Base-by-base conservation (phyloP, 129 eudicot genomes). In the Flaveria trinervia region DNA sequence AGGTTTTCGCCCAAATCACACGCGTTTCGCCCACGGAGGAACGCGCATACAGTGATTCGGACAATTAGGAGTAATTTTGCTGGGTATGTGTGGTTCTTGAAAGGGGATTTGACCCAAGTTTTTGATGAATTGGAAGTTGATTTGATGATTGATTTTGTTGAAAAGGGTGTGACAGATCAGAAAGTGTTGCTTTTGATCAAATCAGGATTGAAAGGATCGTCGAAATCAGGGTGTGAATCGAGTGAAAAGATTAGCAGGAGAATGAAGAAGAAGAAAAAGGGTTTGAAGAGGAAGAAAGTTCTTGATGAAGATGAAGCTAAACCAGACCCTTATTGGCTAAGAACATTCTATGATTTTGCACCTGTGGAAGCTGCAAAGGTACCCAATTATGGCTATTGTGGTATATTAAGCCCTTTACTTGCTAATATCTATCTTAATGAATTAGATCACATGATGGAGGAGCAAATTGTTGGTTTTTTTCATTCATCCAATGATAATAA, bases 241-340 rank as follows among this genome's bases (percentile, higher is more conserved):
- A 56, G 9, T 41, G 76, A 78, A 78, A 79, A 75, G 28, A 7
- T 30, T 0, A 52, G 68, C 75, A 83, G 76, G 77, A 83, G 68
- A 76, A 82, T 78, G 55, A 87, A 71, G 71, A 86, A 75, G 76
- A 90, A 75, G 76, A 90, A 85, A 66, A 90, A 81, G 82, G 86
- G 83, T 50, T 73, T 72, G 55, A 89, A 86, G 36, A 83, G 86
- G 74, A 94, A 86, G 74, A 87, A 85, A 68, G 83, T 87, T 76
- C 78, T 91, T 55, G 86, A 91, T 39, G 96, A 87, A 61, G 84
- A 94, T 76, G 98, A 91, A 82, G 96, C 98, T 2, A 94, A 94
- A 78, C 98, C 98, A 1, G 99, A 94, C 77, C 99, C 99, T 10
- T 94, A 89, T 77, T 94, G 99, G 99, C 69, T 94, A 69, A 88